Percentiles rank a stretch among this genome's conserved stretches.
These are phyloP conservation scores for Sphenostylis stenocarpa DNA, from an alignment of 306 rosid species.

Conservation along the genomic window DNA sequence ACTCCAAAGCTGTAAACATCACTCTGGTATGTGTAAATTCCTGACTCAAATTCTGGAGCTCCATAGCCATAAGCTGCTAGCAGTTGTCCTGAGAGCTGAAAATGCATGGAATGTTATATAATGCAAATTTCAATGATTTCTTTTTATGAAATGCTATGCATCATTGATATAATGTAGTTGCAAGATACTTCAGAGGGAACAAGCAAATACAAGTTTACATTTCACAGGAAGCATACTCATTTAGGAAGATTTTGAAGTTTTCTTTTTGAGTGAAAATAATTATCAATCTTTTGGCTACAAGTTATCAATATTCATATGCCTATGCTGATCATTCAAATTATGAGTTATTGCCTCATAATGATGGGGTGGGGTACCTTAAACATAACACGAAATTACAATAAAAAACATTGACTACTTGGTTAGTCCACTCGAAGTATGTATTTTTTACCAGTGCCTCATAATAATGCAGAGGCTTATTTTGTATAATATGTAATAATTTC, in stretches of 20 bases:
- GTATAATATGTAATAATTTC: conserved; percentile 7
- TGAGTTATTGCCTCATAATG: not conserved
- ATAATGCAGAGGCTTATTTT: conserved; percentile 19
- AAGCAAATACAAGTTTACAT: not conserved
- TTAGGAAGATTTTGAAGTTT: not conserved
- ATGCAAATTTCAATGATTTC: not conserved
- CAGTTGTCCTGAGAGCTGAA: conserved; percentile 85
- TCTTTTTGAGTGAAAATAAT: not conserved
- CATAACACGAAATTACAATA: not conserved
- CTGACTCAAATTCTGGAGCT: conserved; percentile 91
- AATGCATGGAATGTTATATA: conserved; percentile 15
- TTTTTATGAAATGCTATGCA: not conserved
- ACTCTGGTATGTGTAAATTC: conserved; percentile 75
- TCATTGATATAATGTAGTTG: not conserved
- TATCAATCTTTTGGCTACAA: not conserved
- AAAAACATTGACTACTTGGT: not conserved
- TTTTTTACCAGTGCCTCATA: not conserved
- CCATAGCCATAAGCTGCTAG: conserved; percentile 79
- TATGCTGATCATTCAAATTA: not conserved
- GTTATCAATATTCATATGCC: not conserved
- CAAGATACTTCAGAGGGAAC: not conserved
- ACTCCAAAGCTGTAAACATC: conserved; percentile 95
- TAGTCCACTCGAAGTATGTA: not conserved
- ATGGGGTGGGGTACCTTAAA: not conserved
- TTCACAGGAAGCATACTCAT: not conserved